Percentiles rank a stretch among this genome's conserved stretches.
These are phyloP conservation scores for Orbilia blumenaviensis DNA, from an alignment of 2,329 filamentous ascomycete species.

Conservation along the genomic window DNA sequence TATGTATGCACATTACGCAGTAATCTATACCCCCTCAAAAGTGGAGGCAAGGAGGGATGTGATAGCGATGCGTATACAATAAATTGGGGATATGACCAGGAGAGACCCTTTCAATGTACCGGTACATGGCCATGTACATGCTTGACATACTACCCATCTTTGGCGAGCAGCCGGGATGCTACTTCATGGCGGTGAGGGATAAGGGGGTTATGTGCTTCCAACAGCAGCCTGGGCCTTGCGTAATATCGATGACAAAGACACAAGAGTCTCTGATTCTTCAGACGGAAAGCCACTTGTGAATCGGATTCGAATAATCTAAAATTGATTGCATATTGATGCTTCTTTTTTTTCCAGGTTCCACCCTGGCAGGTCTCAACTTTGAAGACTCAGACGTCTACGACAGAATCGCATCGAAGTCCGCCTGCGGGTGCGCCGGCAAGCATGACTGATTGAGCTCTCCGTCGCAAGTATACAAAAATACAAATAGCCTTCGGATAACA, in stretches of 20 bases:
- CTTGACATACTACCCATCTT: constrained; percentile 7
- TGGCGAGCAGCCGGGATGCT: constrained; percentile 6
- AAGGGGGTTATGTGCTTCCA: constrained; percentile 23
- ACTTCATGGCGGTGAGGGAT: constrained; percentile 31
- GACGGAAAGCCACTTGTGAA: constrained; percentile 29
- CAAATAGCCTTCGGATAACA: constrained; percentile 35
- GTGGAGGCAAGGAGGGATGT: constrained; percentile 34
- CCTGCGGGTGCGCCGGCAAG: constrained; percentile 27
- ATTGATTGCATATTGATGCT: not conserved
- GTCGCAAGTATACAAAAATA: constrained; percentile 50
- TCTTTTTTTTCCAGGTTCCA: not conserved
- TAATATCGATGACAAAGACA: constrained; percentile 52
- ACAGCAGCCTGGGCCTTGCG: constrained; percentile 17
- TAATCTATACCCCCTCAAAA: not conserved
- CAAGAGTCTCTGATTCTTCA: not conserved
- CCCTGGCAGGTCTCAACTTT: not conserved
- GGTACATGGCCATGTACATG: constrained; percentile 17
- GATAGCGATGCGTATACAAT: constrained; percentile 24
- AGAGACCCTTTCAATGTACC: constrained; percentile 8
- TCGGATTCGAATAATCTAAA: not conserved
- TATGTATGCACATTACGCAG: no score
- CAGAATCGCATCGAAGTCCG: not conserved
- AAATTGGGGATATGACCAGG: constrained; percentile 20
- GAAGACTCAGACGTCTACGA: constrained; percentile 1
- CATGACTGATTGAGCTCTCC: constrained; percentile 34